phyloP scores from a whole-genome alignment of 768 basidiomycete species.

The Boletus insuetus region DNA sequence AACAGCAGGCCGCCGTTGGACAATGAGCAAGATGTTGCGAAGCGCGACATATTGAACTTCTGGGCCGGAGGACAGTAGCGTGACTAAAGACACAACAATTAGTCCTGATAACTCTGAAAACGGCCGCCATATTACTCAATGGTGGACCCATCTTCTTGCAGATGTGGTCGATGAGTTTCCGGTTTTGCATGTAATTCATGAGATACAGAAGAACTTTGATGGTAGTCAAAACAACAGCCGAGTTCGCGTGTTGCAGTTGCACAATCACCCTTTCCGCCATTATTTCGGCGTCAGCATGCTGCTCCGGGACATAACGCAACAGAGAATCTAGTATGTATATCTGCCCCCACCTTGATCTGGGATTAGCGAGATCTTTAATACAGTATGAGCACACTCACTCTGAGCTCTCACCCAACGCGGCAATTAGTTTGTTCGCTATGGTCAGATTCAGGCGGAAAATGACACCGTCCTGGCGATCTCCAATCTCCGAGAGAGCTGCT shows the following conservation, averaged over 20 bases:
- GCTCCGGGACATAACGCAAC: conserved; percentile 90
- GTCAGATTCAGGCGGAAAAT: conserved; percentile 86
- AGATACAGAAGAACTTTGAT: conserved; percentile 94
- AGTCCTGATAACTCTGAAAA: background rate
- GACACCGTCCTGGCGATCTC: conserved; percentile 92
- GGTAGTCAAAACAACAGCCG: conserved; percentile 97
- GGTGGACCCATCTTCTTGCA: conserved; percentile 99
- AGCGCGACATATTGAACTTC: conserved; percentile 99
- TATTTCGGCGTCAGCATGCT: conserved; percentile 82
- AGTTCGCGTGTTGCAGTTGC: conserved; percentile 96
- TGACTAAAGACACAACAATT: conserved; percentile 53
- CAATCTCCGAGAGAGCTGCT: conserved; percentile 94
- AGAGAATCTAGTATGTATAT: conserved; percentile 96
- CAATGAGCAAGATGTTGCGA: conserved; percentile 94
- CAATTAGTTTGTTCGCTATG: conserved; percentile 84
- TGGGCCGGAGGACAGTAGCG: conserved; percentile 91
- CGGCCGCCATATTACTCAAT: conserved; percentile 53
- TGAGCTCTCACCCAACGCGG: conserved; percentile 92
- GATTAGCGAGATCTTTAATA: conserved; percentile 9
- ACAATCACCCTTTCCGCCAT: conserved; percentile 95
- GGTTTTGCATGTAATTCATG: conserved; percentile 99
- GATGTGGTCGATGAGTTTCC: conserved; percentile 79
- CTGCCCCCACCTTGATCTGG: conserved; percentile 84
- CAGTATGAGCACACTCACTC: conserved; percentile 61
- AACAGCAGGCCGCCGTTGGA: conserved; percentile 89